These are phyloP conservation scores for Hirsutella rhossiliensis DNA, from an alignment of 2,329 filamentous ascomycete species.

Conservation along the genomic window DNA sequence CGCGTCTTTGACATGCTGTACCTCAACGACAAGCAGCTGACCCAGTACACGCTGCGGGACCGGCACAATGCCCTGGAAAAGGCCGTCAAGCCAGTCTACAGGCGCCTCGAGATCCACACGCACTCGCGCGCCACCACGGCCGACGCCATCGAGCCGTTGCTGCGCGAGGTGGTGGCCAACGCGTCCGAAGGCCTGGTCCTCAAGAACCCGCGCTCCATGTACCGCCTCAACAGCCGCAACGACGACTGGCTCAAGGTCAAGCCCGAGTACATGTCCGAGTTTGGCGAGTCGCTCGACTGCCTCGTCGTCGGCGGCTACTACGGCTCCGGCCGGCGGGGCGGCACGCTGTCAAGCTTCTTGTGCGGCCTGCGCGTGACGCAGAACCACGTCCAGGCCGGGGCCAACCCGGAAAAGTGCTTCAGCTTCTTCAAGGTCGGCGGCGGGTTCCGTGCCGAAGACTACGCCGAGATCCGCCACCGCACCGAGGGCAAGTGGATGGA, in stretches of 20 bases:
- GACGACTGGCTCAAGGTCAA: constrained; percentile 99
- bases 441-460: constrained; percentile 76
- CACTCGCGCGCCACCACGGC: constrained; percentile 54
- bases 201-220: constrained; percentile 83
- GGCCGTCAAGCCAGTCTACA: constrained; percentile 56
- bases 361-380: constrained; percentile 73
- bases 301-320: constrained; percentile 88
- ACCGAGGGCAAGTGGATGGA: constrained; percentile 87
- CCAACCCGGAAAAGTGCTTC: constrained; percentile 62
- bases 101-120: constrained; percentile 72
- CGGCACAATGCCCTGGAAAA: constrained; percentile 63
- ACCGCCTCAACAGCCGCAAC: constrained; percentile 78
- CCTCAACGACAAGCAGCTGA: constrained; percentile 70
- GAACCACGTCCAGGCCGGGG: constrained; percentile 46
- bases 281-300: constrained; percentile 85
- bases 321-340: constrained; percentile 75
- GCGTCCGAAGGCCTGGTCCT: constrained; percentile 83
- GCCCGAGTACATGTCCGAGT: constrained; percentile 95
- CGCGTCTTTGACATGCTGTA: constrained; percentile 86
- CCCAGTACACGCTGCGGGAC: constrained; percentile 71
- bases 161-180: constrained; percentile 76
- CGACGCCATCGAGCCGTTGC: constrained; percentile 63
- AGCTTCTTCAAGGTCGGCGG: constrained; percentile 99
- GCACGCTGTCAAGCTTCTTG: constrained; percentile 73
- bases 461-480: constrained; percentile 65